These are phyloP conservation scores for Zasmidium cellare DNA, from an alignment of 2,329 filamentous ascomycete species.

Conservation along the genomic window DNA sequence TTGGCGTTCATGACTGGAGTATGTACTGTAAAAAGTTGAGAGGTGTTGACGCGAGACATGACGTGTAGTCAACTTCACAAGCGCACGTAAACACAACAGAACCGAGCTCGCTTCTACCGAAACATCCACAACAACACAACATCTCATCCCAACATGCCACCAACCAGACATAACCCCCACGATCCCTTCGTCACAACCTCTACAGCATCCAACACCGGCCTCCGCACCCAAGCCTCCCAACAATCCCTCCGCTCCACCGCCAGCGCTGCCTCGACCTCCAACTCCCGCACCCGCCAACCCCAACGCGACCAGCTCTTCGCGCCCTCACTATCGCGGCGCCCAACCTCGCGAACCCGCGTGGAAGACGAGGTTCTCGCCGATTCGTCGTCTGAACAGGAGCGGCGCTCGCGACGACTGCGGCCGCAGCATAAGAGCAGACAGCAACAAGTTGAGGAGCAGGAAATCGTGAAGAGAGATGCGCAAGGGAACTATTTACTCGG, in stretches of 20 bases:
- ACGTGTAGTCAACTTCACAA: too few species aligned
- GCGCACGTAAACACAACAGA: too few species aligned
- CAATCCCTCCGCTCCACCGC: conserved; percentile 27
- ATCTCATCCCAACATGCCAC: conserved; percentile 1
- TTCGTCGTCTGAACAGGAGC: conserved; percentile 25
- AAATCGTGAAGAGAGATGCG: conserved; percentile 30
- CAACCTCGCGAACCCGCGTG: conserved; percentile 21
- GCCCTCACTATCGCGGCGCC: conserved; percentile 23
- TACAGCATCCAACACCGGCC: conserved; percentile 13
- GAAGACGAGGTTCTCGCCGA: conserved; percentile 31
- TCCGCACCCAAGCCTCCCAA: conserved; percentile 24
- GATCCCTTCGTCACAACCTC: conserved; percentile 28
- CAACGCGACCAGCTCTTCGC: conserved; percentile 26
- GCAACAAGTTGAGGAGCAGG: conserved; percentile 21
- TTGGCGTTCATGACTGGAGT: too few species aligned
- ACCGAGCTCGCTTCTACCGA: background rate
- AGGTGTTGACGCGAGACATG: too few species aligned
- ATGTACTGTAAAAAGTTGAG: too few species aligned
- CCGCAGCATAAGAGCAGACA: conserved; percentile 8
- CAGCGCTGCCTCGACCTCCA: conserved; percentile 20
- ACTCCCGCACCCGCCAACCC: conserved; percentile 20
- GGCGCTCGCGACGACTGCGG: background rate
- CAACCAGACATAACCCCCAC: background rate
- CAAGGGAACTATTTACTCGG: conserved; percentile 29
- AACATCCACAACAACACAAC: background rate